These are phyloP conservation scores for Chaetomium olivaceum DNA, from an alignment of 2,329 filamentous ascomycete genomes.

Conservation along the genomic window DNA sequence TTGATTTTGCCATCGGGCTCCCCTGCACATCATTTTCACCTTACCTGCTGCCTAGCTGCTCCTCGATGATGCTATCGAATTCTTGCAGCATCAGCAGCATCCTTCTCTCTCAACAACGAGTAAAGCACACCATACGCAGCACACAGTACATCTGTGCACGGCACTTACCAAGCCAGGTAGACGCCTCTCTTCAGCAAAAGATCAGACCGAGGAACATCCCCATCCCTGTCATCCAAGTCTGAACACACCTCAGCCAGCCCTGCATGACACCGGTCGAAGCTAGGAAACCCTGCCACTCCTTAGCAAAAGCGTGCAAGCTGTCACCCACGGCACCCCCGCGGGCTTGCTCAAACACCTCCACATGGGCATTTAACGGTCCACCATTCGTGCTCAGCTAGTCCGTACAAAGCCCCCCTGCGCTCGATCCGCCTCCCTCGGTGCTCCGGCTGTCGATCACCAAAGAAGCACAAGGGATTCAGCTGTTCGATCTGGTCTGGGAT, in stretches of 20 bases:
- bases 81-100: background rate
- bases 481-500: slow-evolving; percentile 10
- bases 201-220: background rate
- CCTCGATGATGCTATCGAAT: background rate
- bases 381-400: slow-evolving; percentile 4
- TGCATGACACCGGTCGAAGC: background rate
- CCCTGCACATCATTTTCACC: background rate
- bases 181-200: background rate
- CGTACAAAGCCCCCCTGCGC: slow-evolving; percentile 6
- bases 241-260: background rate
- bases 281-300: slow-evolving; percentile 12
- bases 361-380: slow-evolving; percentile 5
- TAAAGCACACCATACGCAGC: background rate
- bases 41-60: slow-evolving; percentile 2
- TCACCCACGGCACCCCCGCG: background rate
- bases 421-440: slow-evolving; percentile 15
- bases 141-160: no score
- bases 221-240: background rate
- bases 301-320: background rate
- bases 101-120: background rate
- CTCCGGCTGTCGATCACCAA: slow-evolving; percentile 23
- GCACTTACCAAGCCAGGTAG: no score
- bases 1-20: slow-evolving; percentile 11
- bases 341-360: background rate
- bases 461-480: slow-evolving; percentile 7